phyloP scores from a whole-genome alignment of 805 yeast genomes.

The Ogataea dorogensis region DNA sequence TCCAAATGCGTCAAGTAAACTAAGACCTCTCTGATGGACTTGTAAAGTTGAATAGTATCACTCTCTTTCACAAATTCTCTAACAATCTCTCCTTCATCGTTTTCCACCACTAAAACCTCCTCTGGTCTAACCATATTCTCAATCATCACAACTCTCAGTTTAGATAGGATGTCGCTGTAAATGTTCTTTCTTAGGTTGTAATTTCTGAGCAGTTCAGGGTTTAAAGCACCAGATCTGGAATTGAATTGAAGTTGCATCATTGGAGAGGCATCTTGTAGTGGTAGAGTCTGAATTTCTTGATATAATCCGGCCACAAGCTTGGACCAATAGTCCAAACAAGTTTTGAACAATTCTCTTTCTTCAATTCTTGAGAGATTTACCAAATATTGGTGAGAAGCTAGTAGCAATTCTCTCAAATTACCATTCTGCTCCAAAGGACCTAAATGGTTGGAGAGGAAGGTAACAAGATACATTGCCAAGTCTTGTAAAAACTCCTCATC shows the following conservation, averaged over 20 bases:
- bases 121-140: slow-evolving; percentile 99
- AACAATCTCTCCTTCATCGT: slow-evolving; percentile 98
- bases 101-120: slow-evolving; percentile 94
- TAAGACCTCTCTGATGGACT: slow-evolving; percentile 91
- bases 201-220: slow-evolving; percentile 73
- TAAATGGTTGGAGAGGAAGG: slow-evolving; percentile 77
- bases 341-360: slow-evolving; percentile 94
- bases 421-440: slow-evolving; percentile 57
- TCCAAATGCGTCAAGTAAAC: slow-evolving; percentile 95
- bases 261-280: slow-evolving; percentile 70
- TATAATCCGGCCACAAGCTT: slow-evolving; percentile 78
- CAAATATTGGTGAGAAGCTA: slow-evolving; percentile 76
- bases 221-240: slow-evolving; percentile 72
- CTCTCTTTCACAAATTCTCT: slow-evolving; percentile 96
- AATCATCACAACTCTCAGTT: slow-evolving; percentile 86
- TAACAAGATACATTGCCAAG: slow-evolving; percentile 87
- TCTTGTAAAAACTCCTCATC: slow-evolving; percentile 96
- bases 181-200: slow-evolving; percentile 84
- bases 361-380: slow-evolving; percentile 85
- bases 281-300: slow-evolving; percentile 80
- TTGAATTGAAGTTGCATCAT: slow-evolving; percentile 63
- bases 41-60: slow-evolving; percentile 93
- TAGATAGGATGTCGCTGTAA: slow-evolving; percentile 75
- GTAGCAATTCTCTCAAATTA: slow-evolving; percentile 51
- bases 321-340: slow-evolving; percentile 93